Conservation (phyloP, 148 eudicot genomes). For the Salicornia ramosissima region DNA sequence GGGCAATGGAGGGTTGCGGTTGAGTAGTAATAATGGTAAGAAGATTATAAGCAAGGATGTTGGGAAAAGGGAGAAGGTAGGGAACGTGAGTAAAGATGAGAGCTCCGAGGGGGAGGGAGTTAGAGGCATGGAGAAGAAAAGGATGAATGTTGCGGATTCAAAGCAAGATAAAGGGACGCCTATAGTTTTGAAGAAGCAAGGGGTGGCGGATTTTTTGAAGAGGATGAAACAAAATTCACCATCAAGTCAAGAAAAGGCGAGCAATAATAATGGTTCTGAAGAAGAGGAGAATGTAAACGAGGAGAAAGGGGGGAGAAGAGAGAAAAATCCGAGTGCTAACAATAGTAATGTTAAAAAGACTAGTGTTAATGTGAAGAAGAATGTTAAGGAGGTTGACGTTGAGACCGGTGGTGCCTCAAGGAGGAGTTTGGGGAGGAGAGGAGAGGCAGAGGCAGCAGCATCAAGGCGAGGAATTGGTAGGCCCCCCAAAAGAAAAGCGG, state of each 20-base stretch:
- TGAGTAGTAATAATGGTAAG: conserved; percentile 25
- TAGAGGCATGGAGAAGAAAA: conserved; percentile 2
- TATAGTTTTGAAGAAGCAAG: conserved; percentile 30
- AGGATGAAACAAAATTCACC: conserved; percentile 38
- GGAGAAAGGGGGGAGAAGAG: conserved; percentile 3
- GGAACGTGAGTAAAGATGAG: conserved; percentile 14
- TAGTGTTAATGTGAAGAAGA: conserved; percentile 13
- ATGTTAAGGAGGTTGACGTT: conserved; percentile 11
- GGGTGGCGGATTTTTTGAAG: conserved; percentile 34
- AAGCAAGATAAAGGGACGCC: conserved; percentile 25
- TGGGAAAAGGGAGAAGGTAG: conserved; percentile 10
- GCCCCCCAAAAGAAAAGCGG: conserved; percentile 30
- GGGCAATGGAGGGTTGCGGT: conserved; percentile 22
- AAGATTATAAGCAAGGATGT: conserved; percentile 22
- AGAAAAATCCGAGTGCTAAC: not conserved
- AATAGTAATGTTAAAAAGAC: conserved; percentile 11
- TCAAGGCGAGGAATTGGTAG: conserved; percentile 22
- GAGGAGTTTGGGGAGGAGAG: conserved; percentile 24
- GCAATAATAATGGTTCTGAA: conserved; percentile 5
- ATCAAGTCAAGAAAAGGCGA: conserved; percentile 26
- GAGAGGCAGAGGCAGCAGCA: conserved; percentile 15
- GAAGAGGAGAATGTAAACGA: conserved; percentile 19
- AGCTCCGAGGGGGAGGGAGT: conserved; percentile 19
- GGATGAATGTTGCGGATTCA: conserved; percentile 15
- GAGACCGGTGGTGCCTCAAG: conserved; percentile 7